These are phyloP conservation scores for Nemania bipapillata DNA, from an alignment of 2,329 filamentous ascomycete genomes.

Conservation along the genomic window DNA sequence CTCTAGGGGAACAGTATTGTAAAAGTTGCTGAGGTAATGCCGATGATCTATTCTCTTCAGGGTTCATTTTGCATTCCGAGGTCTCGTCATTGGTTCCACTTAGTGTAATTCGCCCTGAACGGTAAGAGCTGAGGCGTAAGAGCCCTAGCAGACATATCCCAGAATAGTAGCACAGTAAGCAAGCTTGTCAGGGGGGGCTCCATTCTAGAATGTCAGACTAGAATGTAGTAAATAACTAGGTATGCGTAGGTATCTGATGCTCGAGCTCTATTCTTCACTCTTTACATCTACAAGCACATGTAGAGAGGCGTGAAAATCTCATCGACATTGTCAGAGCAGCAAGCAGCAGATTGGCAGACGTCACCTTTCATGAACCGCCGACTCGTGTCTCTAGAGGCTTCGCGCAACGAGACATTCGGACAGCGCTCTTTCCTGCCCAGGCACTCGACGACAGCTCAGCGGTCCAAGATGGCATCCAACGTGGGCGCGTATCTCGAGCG, in stretches of 20 bases:
- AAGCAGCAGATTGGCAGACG: not conserved
- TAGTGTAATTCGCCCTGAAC: constrained; percentile 18
- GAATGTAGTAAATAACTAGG: not conserved
- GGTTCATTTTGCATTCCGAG: constrained; percentile 3
- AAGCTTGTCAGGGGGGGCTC: constrained; percentile 22
- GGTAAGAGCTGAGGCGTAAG: constrained; percentile 25
- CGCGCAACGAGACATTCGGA: constrained; percentile 37
- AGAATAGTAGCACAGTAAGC: constrained; percentile 38
- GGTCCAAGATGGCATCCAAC: constrained; percentile 33
- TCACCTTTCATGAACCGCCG: constrained; percentile 38
- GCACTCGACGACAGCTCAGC: constrained; percentile 13
- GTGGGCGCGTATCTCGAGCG: constrained; percentile 36
- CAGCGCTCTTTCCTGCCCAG: constrained; percentile 32
- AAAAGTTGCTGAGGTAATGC: constrained; percentile 11
- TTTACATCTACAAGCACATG: not conserved
- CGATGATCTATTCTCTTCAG: constrained; percentile 15
- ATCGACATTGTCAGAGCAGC: not conserved
- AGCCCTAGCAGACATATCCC: constrained; percentile 24
- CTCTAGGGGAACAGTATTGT: not conserved
- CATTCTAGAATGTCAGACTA: constrained; percentile 25
- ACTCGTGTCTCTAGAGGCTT: constrained; percentile 35
- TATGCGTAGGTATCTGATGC: no score
- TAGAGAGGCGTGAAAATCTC: not conserved
- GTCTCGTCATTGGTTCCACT: constrained; percentile 20
- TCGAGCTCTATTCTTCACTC: constrained; percentile 10